Evolutionary conservation across 306 rosid genomes (phyloP), one percentile per base, ranked within the genome.

Genomic region (Vigna hirtella): DNA sequence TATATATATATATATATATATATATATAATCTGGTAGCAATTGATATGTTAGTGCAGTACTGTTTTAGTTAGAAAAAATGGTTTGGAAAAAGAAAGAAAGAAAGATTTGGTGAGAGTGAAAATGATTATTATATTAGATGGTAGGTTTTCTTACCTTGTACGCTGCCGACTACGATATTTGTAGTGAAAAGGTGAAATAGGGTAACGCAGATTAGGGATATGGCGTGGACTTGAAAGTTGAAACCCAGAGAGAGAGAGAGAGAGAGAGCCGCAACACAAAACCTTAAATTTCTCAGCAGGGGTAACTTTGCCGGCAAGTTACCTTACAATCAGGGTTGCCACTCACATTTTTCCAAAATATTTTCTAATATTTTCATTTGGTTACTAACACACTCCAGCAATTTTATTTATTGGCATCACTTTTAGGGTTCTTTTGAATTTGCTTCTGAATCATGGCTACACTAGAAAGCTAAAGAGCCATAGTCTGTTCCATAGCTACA

Each of bases 151-250:
- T 78, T 72, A 62, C 56, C 50, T 72, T 72, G 67, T 87, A 87
- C 83, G 87, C 87, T 82, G 90, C 90, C 93, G 86, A 85, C 87
- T 87, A 81, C 77, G 84, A 79, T 16, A 24, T 79, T 75, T 70
- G 18, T 63, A 70, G 78, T 71, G 56, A 12, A 57, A 67, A 79
- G 47, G 32, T 74, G 64, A 52, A 83, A 84, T 55, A 80, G 79
- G 76, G 76, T 70, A 76, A 75, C 76, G 72, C 72, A 53, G 72
- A 79, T 28, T 73, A 30, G 52, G 79, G 82, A 58, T 36, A 28
- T 45, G 51, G 76, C 58, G 67, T 77, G 76, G 74, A 80, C 70
- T 30, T 53, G 70, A 9, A 45, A 55, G 74, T 64, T 42, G 69
- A 73, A 80, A 64, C 36, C 45, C 62, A 2, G 13, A 43, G 48